These are phyloP conservation scores for Populus alba DNA, from an alignment of 345 rosid genomes.

Conservation along the genomic window DNA sequence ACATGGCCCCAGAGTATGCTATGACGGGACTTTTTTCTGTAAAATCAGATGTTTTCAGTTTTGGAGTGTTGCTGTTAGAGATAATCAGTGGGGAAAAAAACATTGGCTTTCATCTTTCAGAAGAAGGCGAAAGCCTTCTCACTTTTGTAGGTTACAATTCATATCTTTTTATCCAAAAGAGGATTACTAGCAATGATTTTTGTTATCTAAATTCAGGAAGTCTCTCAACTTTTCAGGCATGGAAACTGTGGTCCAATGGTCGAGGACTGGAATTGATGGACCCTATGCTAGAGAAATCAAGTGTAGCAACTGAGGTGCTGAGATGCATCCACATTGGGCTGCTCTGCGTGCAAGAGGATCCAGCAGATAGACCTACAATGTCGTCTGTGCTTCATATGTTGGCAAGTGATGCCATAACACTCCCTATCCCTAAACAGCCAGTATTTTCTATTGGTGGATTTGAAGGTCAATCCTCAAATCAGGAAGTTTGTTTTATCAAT, in stretches of 20 bases:
- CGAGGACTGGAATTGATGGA: constrained; percentile 8
- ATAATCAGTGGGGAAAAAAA: constrained; percentile 39
- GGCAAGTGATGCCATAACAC: neutral
- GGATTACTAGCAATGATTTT: neutral
- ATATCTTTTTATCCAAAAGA: neutral
- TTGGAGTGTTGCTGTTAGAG: constrained; percentile 43
- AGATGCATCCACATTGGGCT: constrained; percentile 7
- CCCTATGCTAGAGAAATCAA: neutral
- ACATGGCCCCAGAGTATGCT: constrained; percentile 16
- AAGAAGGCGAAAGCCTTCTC: constrained; percentile 15
- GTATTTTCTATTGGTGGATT: neutral
- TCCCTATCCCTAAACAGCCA: neutral
- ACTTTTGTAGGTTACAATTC: constrained; percentile 3
- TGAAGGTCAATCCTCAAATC: neutral
- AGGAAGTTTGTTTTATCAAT: neutral
- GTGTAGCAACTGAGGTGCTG: neutral
- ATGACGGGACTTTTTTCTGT: constrained; percentile 14
- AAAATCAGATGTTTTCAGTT: constrained; percentile 46
- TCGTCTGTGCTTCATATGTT: constrained; percentile 15
- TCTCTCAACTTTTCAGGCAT: too few species aligned
- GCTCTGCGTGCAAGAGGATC: constrained; percentile 2
- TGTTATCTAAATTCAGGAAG: too few species aligned
- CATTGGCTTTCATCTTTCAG: constrained; percentile 22
- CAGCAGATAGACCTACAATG: constrained; percentile 4
- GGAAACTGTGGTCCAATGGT: constrained; percentile 1